These are phyloP conservation scores for Trichomonascaceae sp. DNA, from an alignment of 1,139 yeast species.

Conservation along the genomic window DNA sequence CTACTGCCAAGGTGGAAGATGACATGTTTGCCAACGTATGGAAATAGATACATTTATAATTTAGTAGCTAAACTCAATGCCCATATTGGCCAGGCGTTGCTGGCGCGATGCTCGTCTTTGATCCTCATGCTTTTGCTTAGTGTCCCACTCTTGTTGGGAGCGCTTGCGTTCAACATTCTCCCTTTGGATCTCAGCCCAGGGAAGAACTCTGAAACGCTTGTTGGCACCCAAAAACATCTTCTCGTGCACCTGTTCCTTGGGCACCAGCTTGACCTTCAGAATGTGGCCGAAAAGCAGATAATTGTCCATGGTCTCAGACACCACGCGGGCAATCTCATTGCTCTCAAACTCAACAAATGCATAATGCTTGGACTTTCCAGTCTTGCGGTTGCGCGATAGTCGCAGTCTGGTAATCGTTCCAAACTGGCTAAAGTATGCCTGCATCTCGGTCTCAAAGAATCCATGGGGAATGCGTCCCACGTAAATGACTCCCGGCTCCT, in stretches of 20 bases:
- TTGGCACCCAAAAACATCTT: constrained; percentile 44
- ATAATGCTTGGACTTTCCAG: constrained; percentile 87
- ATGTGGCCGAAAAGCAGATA: constrained; percentile 82
- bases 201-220: constrained; percentile 44
- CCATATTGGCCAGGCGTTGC: constrained; percentile 37
- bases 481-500: constrained; percentile 53
- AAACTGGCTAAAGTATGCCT: constrained; percentile 75
- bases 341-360: constrained; percentile 79
- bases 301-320: constrained; percentile 92
- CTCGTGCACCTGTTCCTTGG: constrained; percentile 31
- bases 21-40: constrained; percentile 61
- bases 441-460: constrained; percentile 73
- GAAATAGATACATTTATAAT: constrained; percentile 22
- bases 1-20: constrained; percentile 31
- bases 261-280: constrained; percentile 48
- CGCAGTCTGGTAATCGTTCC: constrained; percentile 71
- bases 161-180: constrained; percentile 45
- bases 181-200: constrained; percentile 46
- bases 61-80: constrained; percentile 32
- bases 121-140: constrained; percentile 38
- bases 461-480: constrained; percentile 90
- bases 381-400: constrained; percentile 76
- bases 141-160: constrained; percentile 46
- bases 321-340: constrained; percentile 67
- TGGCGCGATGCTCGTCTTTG: constrained; percentile 34